These are phyloP conservation scores for Penicillium coprophilum DNA, from an alignment of 495 filamentous ascomycete genomes.

Conservation along the genomic window DNA sequence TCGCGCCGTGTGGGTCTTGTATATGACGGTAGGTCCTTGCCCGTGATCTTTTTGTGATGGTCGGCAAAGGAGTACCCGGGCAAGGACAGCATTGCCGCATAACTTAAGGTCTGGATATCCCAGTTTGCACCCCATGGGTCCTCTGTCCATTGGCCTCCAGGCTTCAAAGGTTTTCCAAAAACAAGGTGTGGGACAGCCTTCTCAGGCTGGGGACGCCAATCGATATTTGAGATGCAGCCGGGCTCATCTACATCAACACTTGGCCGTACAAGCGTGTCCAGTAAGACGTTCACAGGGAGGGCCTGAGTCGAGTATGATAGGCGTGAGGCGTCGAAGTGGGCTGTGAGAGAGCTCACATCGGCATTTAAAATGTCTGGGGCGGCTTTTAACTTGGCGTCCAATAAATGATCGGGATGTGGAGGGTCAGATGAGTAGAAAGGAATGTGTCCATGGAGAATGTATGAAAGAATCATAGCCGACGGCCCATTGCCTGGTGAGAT, in stretches of 20 bases:
- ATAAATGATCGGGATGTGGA: constrained; percentile 60
- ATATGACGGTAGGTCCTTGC: constrained; percentile 50
- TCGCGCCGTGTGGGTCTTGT: constrained; percentile 58
- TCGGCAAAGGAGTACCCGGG: constrained; percentile 62
- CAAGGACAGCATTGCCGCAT: constrained; percentile 65
- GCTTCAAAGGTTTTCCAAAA: constrained; percentile 51
- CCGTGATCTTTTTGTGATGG: constrained; percentile 46
- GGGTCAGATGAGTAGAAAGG: constrained; percentile 55
- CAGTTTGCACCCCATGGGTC: constrained; percentile 54
- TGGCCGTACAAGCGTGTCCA: constrained; percentile 65
- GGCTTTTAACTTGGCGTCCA: constrained; percentile 54
- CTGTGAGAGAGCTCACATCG: constrained; percentile 51
- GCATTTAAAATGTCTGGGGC: constrained; percentile 46
- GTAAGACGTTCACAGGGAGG: constrained; percentile 61
- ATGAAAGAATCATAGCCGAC: constrained; percentile 65
- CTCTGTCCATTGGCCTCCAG: constrained; percentile 67
- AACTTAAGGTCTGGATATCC: constrained; percentile 61
- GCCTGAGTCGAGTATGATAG: constrained; percentile 66
- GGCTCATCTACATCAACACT: constrained; percentile 60
- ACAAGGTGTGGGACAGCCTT: constrained; percentile 59
- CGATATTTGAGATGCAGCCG: constrained; percentile 49
- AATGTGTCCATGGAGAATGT: constrained; percentile 64
- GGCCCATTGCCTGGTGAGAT: constrained; percentile 57
- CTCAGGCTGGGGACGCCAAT: constrained; percentile 54
- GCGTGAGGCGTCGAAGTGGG: constrained; percentile 61